Conservation (phyloP, 352 stramenopile species). For the Globisporangium polare region DNA sequence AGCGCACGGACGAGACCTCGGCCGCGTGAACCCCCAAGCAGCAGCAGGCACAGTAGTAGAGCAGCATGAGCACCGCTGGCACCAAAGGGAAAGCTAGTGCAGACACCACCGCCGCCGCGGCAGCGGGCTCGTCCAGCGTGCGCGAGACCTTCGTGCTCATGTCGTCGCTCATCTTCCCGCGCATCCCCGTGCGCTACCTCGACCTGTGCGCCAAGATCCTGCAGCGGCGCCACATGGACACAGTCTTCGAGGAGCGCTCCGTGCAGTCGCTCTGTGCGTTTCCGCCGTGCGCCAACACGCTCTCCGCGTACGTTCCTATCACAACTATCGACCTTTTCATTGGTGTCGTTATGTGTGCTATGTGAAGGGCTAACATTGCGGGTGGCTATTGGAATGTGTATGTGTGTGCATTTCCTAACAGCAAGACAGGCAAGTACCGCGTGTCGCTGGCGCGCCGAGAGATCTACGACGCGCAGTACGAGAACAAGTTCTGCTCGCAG, state of each 20-base stretch:
- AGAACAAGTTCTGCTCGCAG: constrained; percentile 80
- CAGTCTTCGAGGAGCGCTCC: constrained; percentile 76
- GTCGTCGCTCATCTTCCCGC: constrained; percentile 65
- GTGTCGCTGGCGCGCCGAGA: constrained; percentile 67
- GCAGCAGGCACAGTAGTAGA: neutral
- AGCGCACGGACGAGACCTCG: neutral
- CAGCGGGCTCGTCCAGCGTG: constrained; percentile 46
- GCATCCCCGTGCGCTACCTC: constrained; percentile 62
- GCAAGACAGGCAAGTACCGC: constrained; percentile 61
- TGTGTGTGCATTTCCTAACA: constrained; percentile 13
- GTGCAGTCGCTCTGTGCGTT: constrained; percentile 69
- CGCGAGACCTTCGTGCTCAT: constrained; percentile 80
- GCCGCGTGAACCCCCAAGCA: neutral
- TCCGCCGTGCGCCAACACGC: constrained; percentile 53
- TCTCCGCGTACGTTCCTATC: constrained; percentile 34
- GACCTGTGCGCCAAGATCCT: constrained; percentile 64
- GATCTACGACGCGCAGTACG: constrained; percentile 77
- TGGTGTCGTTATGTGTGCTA: constrained; percentile 2
- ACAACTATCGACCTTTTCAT: neutral
- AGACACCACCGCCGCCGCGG: neutral
- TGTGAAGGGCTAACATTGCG: neutral
- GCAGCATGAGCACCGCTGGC: neutral
- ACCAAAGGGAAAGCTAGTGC: neutral
- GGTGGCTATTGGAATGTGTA: neutral
- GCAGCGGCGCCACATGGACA: constrained; percentile 75